Evolutionary conservation across 1,139 yeast genomes (phyloP).

Genomic region (Kurtzmaniella natalensis): DNA sequence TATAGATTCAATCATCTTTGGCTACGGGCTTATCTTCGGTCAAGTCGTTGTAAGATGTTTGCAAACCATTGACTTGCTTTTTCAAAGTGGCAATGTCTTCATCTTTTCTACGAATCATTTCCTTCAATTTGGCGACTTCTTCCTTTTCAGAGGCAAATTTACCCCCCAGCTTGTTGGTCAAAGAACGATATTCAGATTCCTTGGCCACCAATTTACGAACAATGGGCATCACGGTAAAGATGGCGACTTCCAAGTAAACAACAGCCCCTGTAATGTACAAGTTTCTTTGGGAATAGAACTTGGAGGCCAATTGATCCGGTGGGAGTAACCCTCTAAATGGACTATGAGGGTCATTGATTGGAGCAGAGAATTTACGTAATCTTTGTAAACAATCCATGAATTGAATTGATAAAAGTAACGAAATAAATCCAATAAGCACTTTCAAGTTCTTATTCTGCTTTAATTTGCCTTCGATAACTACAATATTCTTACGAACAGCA

Average conservation of each 20-base stretch:
- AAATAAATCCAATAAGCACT: slow-evolving; percentile 45
- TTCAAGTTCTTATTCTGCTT: slow-evolving; percentile 41
- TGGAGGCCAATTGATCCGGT: slow-evolving; percentile 42
- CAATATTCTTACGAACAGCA: slow-evolving; percentile 43
- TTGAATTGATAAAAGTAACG: slow-evolving; percentile 46
- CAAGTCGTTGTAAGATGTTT: slow-evolving; percentile 48
- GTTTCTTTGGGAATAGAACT: slow-evolving; percentile 69
- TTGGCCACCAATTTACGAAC: slow-evolving; percentile 56
- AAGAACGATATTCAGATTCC: slow-evolving; percentile 38
- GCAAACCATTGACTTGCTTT: slow-evolving; percentile 52
- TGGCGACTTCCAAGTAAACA: slow-evolving; percentile 54
- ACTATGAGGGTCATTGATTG: slow-evolving; percentile 24
- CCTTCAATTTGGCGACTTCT: slow-evolving; percentile 35
- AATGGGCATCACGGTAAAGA: slow-evolving; percentile 53
- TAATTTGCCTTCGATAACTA: slow-evolving; percentile 31
- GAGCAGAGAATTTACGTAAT: slow-evolving; percentile 27
- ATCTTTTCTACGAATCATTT: slow-evolving; percentile 41
- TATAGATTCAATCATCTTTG: slow-evolving; percentile 13
- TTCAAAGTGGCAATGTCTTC: slow-evolving; percentile 46
- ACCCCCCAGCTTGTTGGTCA: slow-evolving; percentile 18
- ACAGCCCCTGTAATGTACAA: slow-evolving; percentile 70
- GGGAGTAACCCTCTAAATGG: slow-evolving; percentile 5
- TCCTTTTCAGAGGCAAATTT: slow-evolving; percentile 9
- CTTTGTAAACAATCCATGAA: slow-evolving; percentile 58
- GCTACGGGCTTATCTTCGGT: slow-evolving; percentile 12